Evolutionary conservation across 1,284 basidiomycete genomes (phyloP).

Genomic region (Coniferiporia weirii): DNA sequence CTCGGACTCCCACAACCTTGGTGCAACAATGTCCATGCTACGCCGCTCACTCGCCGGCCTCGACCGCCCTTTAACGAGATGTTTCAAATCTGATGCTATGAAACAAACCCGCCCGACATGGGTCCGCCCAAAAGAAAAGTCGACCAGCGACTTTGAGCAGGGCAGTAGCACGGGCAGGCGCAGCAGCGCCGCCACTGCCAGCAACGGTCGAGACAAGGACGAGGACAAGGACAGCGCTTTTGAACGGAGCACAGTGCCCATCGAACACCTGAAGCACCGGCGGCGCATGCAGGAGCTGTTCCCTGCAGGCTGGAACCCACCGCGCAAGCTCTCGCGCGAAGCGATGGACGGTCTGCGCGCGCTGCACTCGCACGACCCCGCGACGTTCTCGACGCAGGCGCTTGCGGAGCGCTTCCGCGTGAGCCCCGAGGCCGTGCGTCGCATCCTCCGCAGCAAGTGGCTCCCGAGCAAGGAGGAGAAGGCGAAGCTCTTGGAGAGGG

Average conservation of each 20-base stretch:
- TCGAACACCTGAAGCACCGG: slow-evolving; percentile 50
- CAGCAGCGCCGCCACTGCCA: not conserved
- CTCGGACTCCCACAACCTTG: not conserved
- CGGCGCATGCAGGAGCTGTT: slow-evolving; percentile 54
- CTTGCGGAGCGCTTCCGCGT: slow-evolving; percentile 79
- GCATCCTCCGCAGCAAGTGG: slow-evolving; percentile 83
- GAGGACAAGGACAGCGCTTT: not conserved
- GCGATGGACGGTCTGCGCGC: slow-evolving; percentile 84
- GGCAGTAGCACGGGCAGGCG: not conserved
- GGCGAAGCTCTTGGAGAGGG: slow-evolving; percentile 48
- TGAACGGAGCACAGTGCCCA: not conserved
- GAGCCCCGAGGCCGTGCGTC: slow-evolving; percentile 79
- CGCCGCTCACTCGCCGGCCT: not conserved
- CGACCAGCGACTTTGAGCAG: not conserved
- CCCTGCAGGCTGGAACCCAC: slow-evolving; percentile 80
- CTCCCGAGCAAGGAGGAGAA: slow-evolving; percentile 56
- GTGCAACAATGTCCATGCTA: not conserved
- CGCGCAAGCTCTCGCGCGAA: slow-evolving; percentile 82
- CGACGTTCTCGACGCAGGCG: slow-evolving; percentile 61
- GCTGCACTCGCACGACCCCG: slow-evolving; percentile 67
- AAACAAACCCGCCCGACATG: not conserved
- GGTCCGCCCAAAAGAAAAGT: not conserved
- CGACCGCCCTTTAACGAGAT: not conserved
- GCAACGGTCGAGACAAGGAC: too few species aligned
- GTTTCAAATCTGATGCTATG: not conserved